Evolutionary conservation across 371 early-diverging fungal genomes (phyloP).

Genomic region (Mortierella polycephala): DNA sequence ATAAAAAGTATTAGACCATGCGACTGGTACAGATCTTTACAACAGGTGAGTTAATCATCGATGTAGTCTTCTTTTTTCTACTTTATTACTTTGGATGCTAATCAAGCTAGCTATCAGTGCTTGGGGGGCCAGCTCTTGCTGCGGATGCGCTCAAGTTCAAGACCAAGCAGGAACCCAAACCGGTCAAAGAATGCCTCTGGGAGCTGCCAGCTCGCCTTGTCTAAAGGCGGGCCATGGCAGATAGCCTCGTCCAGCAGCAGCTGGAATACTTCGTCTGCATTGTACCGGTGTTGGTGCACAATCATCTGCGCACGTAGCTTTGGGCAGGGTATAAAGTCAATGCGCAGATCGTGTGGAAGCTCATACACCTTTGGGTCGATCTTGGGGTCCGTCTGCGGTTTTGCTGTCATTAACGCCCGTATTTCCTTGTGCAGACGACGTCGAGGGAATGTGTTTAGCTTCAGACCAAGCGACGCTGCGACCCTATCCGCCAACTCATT

Average conservation of each 20-base stretch:
- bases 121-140: conserved; percentile 31
- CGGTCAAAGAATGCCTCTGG: conserved; percentile 64
- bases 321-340: conserved; percentile 64
- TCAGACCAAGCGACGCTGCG: conserved; percentile 7
- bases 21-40: no score
- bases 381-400: conserved; percentile 30
- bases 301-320: conserved; percentile 70
- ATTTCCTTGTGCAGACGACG: conserved; percentile 31
- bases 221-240: conserved; percentile 64
- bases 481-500: conserved; percentile 8
- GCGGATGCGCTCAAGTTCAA: conserved; percentile 31
- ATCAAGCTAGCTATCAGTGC: neutral
- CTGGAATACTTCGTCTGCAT: conserved; percentile 62
- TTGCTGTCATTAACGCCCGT: conserved; percentile 3
- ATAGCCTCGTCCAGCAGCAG: conserved; percentile 59
- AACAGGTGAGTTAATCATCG: no score
- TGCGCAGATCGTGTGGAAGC: conserved; percentile 66
- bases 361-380: conserved; percentile 51
- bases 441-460: conserved; percentile 2
- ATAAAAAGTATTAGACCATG: no score
- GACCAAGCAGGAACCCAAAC: conserved; percentile 59
- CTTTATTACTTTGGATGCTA: no score
- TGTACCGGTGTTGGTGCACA: conserved; percentile 63
- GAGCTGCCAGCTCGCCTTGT: conserved; percentile 63
- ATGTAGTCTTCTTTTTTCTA: no score